Percentiles rank a stretch among this genome's conserved stretches.
Conservation (phyloP, 768 basidiomycete species). For the Phaeotremella skinneri region DNA sequence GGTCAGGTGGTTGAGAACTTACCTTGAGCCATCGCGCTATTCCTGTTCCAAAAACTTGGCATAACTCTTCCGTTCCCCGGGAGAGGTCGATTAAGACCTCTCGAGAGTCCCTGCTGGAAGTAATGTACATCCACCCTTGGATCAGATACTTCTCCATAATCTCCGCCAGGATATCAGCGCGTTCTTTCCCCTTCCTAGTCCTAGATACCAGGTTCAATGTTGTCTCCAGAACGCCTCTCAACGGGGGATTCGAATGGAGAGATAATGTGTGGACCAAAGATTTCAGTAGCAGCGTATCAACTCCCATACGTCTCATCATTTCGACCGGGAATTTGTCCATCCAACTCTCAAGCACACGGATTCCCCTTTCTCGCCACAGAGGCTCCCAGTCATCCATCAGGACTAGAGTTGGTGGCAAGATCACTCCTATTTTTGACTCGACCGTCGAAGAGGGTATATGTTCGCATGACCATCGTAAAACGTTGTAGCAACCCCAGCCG, state of each 20-base stretch:
- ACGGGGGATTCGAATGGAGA: conserved; percentile 39
- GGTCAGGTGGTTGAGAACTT: conserved; percentile 7
- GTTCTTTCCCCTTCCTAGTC: conserved; percentile 17
- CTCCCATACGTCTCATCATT: conserved; percentile 47
- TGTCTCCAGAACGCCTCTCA: conserved; percentile 27
- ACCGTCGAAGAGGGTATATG: conserved; percentile 15
- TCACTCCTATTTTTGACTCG: conserved; percentile 36
- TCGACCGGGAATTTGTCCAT: conserved; percentile 24
- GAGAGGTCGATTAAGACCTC: conserved; percentile 34
- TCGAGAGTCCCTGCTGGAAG: conserved; percentile 36
- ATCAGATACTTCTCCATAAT: conserved; percentile 46
- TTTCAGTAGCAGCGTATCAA: conserved; percentile 43
- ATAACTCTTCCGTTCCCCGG: conserved; percentile 33
- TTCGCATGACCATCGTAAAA: conserved; percentile 24
- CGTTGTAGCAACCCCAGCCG: conserved; percentile 34
- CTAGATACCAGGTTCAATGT: conserved; percentile 26
- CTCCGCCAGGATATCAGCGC: conserved; percentile 27
- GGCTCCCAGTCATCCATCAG: conserved; percentile 51
- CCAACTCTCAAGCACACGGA: conserved; percentile 32
- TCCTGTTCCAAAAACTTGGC: conserved; percentile 35
- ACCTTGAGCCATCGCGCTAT: conserved; percentile 50
- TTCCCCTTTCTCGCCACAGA: conserved; percentile 36
- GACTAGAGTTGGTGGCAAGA: conserved; percentile 48
- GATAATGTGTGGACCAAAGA: conserved; percentile 47
- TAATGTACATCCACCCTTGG: conserved; percentile 47